These are phyloP conservation scores for Ottelia alismoides DNA, from an alignment of 106 monocot species.

Conservation along the genomic window DNA sequence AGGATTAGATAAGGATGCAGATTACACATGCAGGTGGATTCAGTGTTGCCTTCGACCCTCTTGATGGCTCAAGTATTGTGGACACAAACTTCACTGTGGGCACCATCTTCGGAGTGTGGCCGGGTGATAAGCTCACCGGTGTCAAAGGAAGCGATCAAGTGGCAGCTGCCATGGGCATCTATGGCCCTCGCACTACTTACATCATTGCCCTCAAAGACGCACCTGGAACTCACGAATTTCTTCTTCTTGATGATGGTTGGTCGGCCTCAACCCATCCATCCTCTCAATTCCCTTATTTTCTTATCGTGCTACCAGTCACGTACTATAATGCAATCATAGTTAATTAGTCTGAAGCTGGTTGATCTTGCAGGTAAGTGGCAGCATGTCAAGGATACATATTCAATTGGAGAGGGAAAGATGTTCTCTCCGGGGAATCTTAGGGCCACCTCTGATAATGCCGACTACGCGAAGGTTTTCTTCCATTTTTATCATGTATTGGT, in stretches of 20 bases:
- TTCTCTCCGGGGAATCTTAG: constrained; percentile 96
- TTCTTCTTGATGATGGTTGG: constrained; percentile 84
- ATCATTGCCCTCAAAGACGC: constrained; percentile 72
- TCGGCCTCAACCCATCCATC: no score
- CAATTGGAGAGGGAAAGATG: constrained; percentile 91
- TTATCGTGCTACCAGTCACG: no score
- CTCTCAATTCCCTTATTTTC: no score
- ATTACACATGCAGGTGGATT: constrained; percentile 96
- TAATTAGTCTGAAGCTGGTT: no score
- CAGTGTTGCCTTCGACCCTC: constrained; percentile 93
- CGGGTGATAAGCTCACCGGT: constrained; percentile 75
- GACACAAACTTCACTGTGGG: constrained; percentile 98
- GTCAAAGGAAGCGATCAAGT: constrained; percentile 72
- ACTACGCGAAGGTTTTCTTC: constrained; percentile 46
- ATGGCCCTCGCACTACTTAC: constrained; percentile 89
- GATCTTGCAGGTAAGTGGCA: constrained; percentile 95
- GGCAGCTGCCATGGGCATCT: constrained; percentile 96
- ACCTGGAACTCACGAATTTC: constrained; percentile 95
- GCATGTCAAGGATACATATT: constrained; percentile 88
- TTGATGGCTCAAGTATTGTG: constrained; percentile 93
- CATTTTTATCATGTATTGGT: no score
- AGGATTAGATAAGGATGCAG: no score
- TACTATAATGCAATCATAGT: no score
- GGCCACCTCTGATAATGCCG: constrained; percentile 84
- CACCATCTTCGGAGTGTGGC: constrained; percentile 97